Evolutionary conservation across 768 basidiomycete genomes (phyloP).

Genomic region (Leccinellum rugosiceps): DNA sequence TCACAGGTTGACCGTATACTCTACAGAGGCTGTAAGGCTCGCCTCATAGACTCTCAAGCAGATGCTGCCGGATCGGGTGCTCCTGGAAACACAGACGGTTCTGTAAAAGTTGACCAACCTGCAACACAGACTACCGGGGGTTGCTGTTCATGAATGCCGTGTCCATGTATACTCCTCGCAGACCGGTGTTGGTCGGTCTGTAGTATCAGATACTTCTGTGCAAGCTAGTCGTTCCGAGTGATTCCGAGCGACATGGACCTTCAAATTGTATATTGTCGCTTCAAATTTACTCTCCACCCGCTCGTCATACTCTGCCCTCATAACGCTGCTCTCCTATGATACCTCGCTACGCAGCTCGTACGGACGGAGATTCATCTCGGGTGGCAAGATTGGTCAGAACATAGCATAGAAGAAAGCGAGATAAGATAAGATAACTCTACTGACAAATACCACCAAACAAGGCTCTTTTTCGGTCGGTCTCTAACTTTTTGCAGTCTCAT

Average conservation of each 20-base stretch:
- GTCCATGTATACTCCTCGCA: constrained; percentile 5
- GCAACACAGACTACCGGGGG: constrained; percentile 39
- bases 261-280: too few relatives aligned
- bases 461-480: too few relatives aligned
- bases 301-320: constrained; percentile 84
- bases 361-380: constrained; percentile 69
- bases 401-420: constrained; percentile 62
- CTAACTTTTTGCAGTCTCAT: neutral
- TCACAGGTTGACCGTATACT: neutral
- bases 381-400: constrained; percentile 82
- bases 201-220: too few relatives aligned
- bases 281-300: constrained; percentile 73
- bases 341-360: constrained; percentile 83
- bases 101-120: constrained; percentile 67
- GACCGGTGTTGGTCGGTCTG: neutral
- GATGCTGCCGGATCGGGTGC: constrained; percentile 47
- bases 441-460: constrained; percentile 1
- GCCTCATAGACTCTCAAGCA: constrained; percentile 91
- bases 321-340: constrained; percentile 92
- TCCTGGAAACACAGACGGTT: constrained; percentile 46
- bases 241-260: too few relatives aligned
- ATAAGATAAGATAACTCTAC: too few relatives aligned
- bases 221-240: too few relatives aligned
- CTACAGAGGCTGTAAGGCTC: constrained; percentile 91
- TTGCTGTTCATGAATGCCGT: constrained; percentile 49